Evolutionary conservation across 495 filamentous ascomycete species (phyloP), one percentile per base, ranked within the genome.

Genomic region (Hypoxylon fragiforme): DNA sequence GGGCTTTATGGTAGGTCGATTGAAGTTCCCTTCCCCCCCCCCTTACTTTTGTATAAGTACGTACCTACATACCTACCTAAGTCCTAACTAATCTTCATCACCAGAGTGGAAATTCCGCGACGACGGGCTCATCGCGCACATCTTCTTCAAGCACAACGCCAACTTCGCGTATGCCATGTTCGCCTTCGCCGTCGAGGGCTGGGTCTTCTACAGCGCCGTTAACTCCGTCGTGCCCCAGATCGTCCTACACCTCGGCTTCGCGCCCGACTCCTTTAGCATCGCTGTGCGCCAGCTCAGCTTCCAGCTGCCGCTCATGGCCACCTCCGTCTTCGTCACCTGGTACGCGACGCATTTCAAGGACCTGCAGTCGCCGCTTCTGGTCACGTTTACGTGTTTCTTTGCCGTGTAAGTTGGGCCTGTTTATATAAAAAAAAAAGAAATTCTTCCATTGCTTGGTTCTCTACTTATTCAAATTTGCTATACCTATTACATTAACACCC

Each of bases 151-250:
- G 24, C 57, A 70, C 16, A 75, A 77, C 21, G 73, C 72, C 14
- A 83, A 83, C 52, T 83, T 83, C 43, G 68, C 68, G 0, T 71
- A 81, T 19, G 73, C 80, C 0, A 64, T 73, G 21, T 81, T 81
- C 55, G 77, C 77, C 12, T 81, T 79, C 54, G 78, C 73, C 3
- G 78, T 81, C 24, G 79, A 83, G 67, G 77, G 77, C 54, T 83
- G 79, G 77, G 77, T 83, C 43, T 82, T 81, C 56, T 83, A 81
- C 58, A 76, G 72, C 42, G 78, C 79, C 16, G 77, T 83, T 28
- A 83, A 81, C 57, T 75, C 72, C 26, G 65, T 81, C 35, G 76
- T 75, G 7, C 79, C 80, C 2, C 77, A 80, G 45, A 73, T 81
- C 39, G 68, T 74, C 9, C 73, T 82, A 0, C 71, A 81, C 55